phyloP scores from a whole-genome alignment of 2,329 filamentous ascomycete species.

The Raffaelea ambrosiae region DNA sequence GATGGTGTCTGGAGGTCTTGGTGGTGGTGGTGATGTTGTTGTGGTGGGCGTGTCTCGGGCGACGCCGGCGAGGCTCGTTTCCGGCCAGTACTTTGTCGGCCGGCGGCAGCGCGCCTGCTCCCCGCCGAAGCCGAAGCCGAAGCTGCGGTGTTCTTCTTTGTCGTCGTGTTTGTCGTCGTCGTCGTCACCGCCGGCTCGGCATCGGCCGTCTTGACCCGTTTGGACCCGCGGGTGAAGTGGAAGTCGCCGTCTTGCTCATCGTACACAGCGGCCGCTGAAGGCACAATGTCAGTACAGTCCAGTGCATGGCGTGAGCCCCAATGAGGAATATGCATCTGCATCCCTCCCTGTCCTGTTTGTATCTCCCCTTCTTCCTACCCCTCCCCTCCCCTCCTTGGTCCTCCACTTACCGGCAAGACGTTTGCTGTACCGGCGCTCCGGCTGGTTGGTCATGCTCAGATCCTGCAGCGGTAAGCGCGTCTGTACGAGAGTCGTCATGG shows the following conservation, averaged over 20 bases:
- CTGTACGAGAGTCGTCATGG: conserved; percentile 63
- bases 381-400: not conserved
- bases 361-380: conserved; percentile 1
- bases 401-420: conserved; percentile 49
- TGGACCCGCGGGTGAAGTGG: conserved; percentile 60
- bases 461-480: conserved; percentile 56
- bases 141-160: conserved; percentile 28
- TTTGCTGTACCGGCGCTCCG: conserved; percentile 55
- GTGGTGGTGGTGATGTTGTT: conserved; percentile 1
- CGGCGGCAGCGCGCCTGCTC: conserved; percentile 7
- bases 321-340: too few relatives aligned
- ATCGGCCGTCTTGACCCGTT: conserved; percentile 50
- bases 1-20: not conserved
- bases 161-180: not conserved
- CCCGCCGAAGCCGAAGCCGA: too few relatives aligned
- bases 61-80: conserved; percentile 20
- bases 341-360: conserved; percentile 2
- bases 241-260: conserved; percentile 75
- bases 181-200: conserved; percentile 24
- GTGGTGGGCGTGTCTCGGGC: too few relatives aligned
- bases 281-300: too few relatives aligned
- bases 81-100: conserved; percentile 23
- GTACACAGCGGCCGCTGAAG: conserved; percentile 32
- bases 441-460: conserved; percentile 59
- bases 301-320: too few relatives aligned